Evolutionary conservation across 108 stramenopile genomes (phyloP).

Genomic region (Nitzschia putrida): DNA sequence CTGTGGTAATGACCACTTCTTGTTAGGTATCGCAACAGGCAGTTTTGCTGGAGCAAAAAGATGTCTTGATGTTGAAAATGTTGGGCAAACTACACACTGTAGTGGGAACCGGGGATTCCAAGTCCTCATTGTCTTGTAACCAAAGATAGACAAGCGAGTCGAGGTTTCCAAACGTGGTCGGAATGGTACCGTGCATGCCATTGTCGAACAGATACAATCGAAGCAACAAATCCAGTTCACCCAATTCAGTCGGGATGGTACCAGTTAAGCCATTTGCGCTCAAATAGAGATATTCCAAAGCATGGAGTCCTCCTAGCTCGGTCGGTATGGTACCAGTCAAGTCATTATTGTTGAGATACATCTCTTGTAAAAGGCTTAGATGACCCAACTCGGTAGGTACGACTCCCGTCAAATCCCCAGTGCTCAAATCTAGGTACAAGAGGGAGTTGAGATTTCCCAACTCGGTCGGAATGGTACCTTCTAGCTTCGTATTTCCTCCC

Average conservation of each 20-base stretch:
- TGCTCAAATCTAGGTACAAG: constrained; percentile 8
- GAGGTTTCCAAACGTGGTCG: constrained; percentile 36
- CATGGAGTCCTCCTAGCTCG: constrained; percentile 31
- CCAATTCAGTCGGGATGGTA: constrained; percentile 49
- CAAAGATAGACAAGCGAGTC: constrained; percentile 10
- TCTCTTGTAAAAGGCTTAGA: constrained; percentile 43
- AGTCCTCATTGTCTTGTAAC: constrained; percentile 17
- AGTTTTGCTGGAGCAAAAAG: too few relatives aligned
- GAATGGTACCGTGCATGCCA: constrained; percentile 35
- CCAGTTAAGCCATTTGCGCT: constrained; percentile 51
- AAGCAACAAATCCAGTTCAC: constrained; percentile 31
- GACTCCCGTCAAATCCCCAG: constrained; percentile 36
- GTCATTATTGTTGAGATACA: constrained; percentile 32
- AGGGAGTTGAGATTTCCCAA: too few relatives aligned
- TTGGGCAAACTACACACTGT: too few relatives aligned
- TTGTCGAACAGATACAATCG: constrained; percentile 14
- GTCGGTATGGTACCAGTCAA: constrained; percentile 26
- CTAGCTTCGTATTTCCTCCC: constrained; percentile 12
- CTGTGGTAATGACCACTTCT: too few relatives aligned
- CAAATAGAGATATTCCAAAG: constrained; percentile 37
- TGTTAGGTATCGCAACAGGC: too few relatives aligned
- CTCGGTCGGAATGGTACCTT: constrained; percentile 43
- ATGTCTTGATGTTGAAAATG: too few relatives aligned
- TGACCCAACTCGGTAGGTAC: constrained; percentile 57
- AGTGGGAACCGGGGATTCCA: too few relatives aligned